Percentiles rank a stretch among this genome's conserved stretches.
Conservation (phyloP, 257 asterid genomes). For the Fraxinus anomala region DNA sequence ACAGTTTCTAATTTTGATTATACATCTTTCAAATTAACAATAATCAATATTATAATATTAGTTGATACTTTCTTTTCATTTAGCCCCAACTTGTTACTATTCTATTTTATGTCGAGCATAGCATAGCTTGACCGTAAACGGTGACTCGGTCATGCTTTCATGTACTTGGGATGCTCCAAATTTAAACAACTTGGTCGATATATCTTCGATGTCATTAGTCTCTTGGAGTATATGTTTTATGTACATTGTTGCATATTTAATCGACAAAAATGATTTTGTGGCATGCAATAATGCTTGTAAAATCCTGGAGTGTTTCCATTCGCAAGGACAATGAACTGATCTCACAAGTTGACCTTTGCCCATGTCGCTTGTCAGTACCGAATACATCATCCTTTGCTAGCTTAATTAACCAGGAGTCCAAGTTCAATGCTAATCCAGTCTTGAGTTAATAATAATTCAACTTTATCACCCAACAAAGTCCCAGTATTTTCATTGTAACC, state of each 20-base stretch:
- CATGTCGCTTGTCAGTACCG: background rate
- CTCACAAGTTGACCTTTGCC: background rate
- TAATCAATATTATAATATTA: background rate
- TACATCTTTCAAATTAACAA: too few relatives aligned
- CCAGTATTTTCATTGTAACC: background rate
- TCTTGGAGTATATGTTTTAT: too few relatives aligned
- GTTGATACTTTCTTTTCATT: background rate
- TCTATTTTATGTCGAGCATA: background rate
- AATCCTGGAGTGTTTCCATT: background rate
- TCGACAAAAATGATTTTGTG: background rate
- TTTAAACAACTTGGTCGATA: too few relatives aligned
- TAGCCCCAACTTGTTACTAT: background rate
- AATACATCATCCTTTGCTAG: background rate
- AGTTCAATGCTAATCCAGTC: background rate
- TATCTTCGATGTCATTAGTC: too few relatives aligned
- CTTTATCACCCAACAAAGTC: background rate
- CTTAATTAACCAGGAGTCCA: background rate
- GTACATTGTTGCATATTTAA: too few relatives aligned
- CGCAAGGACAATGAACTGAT: background rate
- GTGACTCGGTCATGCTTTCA: too few relatives aligned
- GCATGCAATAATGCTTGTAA: background rate
- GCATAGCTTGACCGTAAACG: too few relatives aligned
- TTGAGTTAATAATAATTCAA: background rate
- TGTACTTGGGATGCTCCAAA: too few relatives aligned
- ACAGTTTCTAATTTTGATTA: too few relatives aligned